Evolutionary conservation across 2,329 filamentous ascomycete genomes (phyloP), one percentile per base, ranked within the genome.

Genomic region (Didymella glomerata): DNA sequence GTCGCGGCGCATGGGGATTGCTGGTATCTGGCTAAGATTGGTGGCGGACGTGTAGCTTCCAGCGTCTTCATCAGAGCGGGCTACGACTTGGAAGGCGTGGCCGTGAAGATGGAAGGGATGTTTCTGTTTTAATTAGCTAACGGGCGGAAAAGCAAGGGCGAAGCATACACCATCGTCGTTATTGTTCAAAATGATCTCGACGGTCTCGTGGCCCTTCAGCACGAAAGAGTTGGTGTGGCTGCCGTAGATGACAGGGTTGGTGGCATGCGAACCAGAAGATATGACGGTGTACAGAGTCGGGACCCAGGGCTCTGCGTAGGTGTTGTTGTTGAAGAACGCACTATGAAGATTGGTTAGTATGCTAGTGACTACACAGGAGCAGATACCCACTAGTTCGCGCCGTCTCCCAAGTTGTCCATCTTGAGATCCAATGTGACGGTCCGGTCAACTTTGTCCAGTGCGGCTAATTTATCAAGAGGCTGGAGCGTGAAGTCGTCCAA

Each of bases 261-360:
- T 75, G 3, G 74, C 73, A 55, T 82, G 82, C 2, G 78, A 76
- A 24, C 80, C 78, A 50, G 85, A 83, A 5, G 85, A 86, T 14
- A 95, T 80, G 1, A 84, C 91, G 0, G 89, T 91, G 80, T 92
- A 95, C 0, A 96, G 82, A 0, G 88, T 87, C 0, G 92, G 92
- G 0, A 95, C 91, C 73, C 90, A 90, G 46, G 90, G 91, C 0
- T 78, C 55, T 2, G 84, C 83, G 75, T 93, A 96, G 28, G 90
- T 91, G 63, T 90, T 86, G 75, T 90, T 87, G 80, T 93, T 93
- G 75, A 82, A 80, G 67, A 80, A 81, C 14, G 80, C 79, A 58
- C 76, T 78, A n/a, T 1, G 42, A 10, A n/a, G 14, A 2, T 20
- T 22, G 16, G 4, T 28, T 18, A 27, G 14, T 38, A 24, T 11